Evolutionary conservation across 1,284 basidiomycete genomes (phyloP).

Genomic region (Fomitopsis pinicola): DNA sequence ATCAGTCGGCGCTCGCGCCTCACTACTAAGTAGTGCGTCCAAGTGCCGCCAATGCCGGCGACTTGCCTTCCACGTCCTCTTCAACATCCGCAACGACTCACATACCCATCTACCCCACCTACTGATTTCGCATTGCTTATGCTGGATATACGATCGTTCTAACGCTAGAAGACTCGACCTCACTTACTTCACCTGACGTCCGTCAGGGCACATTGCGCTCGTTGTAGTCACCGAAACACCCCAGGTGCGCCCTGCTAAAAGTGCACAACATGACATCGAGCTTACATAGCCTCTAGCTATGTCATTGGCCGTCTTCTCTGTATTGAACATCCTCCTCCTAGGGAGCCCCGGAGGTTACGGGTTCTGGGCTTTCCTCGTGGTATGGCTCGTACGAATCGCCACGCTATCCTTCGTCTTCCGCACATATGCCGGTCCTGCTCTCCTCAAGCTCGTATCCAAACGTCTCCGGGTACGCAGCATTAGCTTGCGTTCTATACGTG

Average conservation of each 20-base stretch:
- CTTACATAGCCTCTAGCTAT: background rate
- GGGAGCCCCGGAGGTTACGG: slow-evolving; percentile 19
- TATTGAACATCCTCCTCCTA: slow-evolving; percentile 22
- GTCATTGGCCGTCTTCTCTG: slow-evolving; percentile 4
- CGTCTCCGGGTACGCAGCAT: slow-evolving; percentile 66
- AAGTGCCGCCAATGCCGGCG: background rate
- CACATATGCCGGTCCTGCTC: slow-evolving; percentile 60
- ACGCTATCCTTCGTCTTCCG: slow-evolving; percentile 55
- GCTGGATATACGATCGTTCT: background rate
- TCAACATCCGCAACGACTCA: background rate
- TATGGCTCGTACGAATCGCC: slow-evolving; percentile 46
- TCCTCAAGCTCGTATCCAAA: slow-evolving; percentile 52
- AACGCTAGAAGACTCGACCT: background rate
- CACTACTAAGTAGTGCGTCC: too few relatives aligned
- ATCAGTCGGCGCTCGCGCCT: background rate
- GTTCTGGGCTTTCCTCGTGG: slow-evolving; percentile 36
- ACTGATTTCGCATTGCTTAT: background rate
- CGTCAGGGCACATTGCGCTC: background rate
- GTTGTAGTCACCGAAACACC: background rate
- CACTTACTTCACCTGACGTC: background rate
- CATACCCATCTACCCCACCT: background rate
- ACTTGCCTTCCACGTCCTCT: background rate
- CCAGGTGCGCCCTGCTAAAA: background rate
- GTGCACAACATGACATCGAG: too few relatives aligned
- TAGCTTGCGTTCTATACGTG: slow-evolving; percentile 71